These are phyloP conservation scores for Aspergillus sp. DNA, from an alignment of 2,329 filamentous ascomycete species.

Conservation along the genomic window DNA sequence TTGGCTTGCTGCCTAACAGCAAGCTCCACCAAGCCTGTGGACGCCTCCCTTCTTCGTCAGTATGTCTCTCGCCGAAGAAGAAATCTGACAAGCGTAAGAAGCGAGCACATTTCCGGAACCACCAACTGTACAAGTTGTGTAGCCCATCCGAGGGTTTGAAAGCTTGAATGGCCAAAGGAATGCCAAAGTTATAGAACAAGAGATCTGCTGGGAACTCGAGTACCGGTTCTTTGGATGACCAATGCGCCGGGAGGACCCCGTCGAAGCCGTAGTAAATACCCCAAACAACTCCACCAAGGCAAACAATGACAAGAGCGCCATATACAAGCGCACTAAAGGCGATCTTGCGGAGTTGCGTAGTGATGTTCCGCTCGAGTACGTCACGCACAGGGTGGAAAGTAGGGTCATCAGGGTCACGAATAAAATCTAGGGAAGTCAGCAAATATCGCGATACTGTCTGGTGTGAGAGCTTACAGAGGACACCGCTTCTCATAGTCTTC, in stretches of 20 bases:
- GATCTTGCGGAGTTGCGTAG: conserved; percentile 93
- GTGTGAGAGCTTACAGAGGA: conserved; percentile 68
- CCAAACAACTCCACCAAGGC: conserved; percentile 95
- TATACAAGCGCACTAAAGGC: conserved; percentile 95
- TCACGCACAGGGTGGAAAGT: conserved; percentile 97
- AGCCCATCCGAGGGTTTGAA: conserved; percentile 83
- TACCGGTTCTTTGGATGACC: conserved; percentile 87
- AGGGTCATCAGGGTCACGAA: conserved; percentile 94
- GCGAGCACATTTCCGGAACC: conserved; percentile 85
- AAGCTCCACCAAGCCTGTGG: conserved; percentile 58
- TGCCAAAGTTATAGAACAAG: conserved; percentile 94
- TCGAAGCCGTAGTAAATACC: conserved; percentile 68
- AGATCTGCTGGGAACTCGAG: conserved; percentile 93
- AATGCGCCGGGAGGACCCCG: conserved; percentile 82
- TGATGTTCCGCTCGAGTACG: conserved; percentile 87
- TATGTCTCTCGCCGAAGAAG: conserved; percentile 78
- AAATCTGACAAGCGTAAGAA: conserved; percentile 83
- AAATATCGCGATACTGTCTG: background rate
- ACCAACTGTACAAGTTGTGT: conserved; percentile 88
- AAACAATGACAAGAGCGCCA: conserved; percentile 86
- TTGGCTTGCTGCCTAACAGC: conserved; percentile 38
- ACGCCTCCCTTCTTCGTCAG: conserved; percentile 75
- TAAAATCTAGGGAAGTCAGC: conserved; percentile 67
- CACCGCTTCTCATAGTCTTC: conserved; percentile 92
- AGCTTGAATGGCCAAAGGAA: conserved; percentile 80